Evolutionary conservation across 2,329 filamentous ascomycete genomes (phyloP), one percentile per base, ranked within the genome.

Genomic region (Trichothecium sympodiale): DNA sequence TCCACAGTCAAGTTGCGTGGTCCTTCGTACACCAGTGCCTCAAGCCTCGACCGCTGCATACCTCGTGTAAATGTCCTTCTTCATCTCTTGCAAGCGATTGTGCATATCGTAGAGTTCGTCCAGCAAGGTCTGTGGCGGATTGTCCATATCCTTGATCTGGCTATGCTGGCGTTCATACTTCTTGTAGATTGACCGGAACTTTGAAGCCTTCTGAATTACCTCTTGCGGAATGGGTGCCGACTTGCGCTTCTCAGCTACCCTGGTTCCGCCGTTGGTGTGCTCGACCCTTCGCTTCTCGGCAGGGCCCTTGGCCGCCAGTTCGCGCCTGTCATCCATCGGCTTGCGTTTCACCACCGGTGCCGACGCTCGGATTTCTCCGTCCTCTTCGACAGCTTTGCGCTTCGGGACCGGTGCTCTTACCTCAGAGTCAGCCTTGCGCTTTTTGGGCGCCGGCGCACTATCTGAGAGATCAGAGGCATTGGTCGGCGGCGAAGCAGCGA

Each of bases 401-500:
- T 65, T 66, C 32, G 44, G 40, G 40, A 46, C 31, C 30, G 31
- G 45, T 36, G 36, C 33, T 31, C 39, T 51, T 17, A 43, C 44
- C 13, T 46, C 37, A n/a, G 43, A 36, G 7, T 47, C 46, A 28
- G 50, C 50, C 46, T 64, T 69, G 37, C 67, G 64, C 51, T 71
- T 71, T 53, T 63, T 65, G 12, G 37, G 34, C 13, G 44, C 42
- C 10, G 46, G 37, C 34, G 52, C 43, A 31, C 60, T 45, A 43
- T 66, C 60, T 20, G 77, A 74, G 27, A 78, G 55, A 38, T 80
- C 75, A 2, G 74, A 78, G 1, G 74, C 76, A 42, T 79, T 80
- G 7, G 75, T 78, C 0, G 75, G 75, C 10, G 75, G 74, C 6
- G 75, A 79, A 2, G 74, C 74, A n/a, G 74, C 74, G 14, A 80